Conservation (phyloP, 1,284 basidiomycete genomes). For the Mycena sp. region DNA sequence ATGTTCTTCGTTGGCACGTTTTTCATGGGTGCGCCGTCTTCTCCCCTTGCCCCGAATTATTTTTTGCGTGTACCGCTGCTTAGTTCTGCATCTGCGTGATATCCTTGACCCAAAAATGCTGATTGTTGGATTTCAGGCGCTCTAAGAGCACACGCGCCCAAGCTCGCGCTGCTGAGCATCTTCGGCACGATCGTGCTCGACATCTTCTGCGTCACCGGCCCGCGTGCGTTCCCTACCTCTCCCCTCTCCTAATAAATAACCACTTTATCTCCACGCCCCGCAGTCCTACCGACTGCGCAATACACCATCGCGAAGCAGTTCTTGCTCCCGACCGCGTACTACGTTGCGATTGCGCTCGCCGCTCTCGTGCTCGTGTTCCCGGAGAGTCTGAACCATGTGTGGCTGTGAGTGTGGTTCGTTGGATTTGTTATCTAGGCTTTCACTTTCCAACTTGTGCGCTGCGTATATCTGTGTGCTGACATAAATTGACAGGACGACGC, state of each 20-base stretch:
- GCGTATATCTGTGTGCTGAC: no score
- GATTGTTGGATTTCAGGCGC: no score
- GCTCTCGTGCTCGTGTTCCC: conserved; percentile 76
- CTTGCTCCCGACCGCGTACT: conserved; percentile 67
- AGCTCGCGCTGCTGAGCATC: conserved; percentile 64
- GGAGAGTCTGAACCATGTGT: conserved; percentile 70
- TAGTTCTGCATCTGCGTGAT: no score
- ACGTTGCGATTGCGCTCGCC: conserved; percentile 67
- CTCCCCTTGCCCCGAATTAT: no score
- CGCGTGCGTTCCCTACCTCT: conserved; percentile 46
- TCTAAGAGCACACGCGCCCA: conserved; percentile 72
- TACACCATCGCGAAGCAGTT: conserved; percentile 71
- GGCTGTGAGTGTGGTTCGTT: conserved; percentile 53
- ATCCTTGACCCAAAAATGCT: no score
- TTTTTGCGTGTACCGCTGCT: no score
- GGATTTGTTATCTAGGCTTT: no score
- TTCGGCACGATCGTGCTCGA: conserved; percentile 69
- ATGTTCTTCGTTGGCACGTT: conserved; percentile 77
- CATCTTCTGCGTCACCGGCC: conserved; percentile 61
- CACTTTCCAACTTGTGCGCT: no score
- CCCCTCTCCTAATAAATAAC: conserved; percentile 2
- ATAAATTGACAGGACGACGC: conserved; percentile 34
- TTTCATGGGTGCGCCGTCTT: conserved; percentile 62
- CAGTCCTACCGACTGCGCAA: conserved; percentile 71
- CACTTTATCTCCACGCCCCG: conserved; percentile 40